phyloP scores from a whole-genome alignment of 2,329 filamentous ascomycete species.

The Drechslerella stenobrocha region DNA sequence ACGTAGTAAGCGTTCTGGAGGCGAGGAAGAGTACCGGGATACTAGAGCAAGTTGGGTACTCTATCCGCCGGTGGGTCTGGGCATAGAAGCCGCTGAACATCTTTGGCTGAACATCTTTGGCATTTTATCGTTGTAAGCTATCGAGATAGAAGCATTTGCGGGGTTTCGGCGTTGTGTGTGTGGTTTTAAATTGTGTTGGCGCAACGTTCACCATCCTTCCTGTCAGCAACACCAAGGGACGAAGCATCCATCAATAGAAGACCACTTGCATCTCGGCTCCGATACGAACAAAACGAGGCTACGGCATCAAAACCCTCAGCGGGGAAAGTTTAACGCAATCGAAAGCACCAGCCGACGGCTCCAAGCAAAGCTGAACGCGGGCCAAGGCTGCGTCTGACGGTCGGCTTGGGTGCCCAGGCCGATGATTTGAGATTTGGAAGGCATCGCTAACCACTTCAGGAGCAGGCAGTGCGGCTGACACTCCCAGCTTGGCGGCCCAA shows the following conservation, averaged over 20 bases:
- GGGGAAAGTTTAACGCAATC: slow-evolving; percentile 46
- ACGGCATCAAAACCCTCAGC: slow-evolving; percentile 17
- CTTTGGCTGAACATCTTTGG: too few species aligned
- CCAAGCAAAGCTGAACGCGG: slow-evolving; percentile 45
- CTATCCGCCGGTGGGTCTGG: slow-evolving; percentile 94
- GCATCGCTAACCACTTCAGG: slow-evolving; percentile 42
- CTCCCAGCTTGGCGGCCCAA: slow-evolving; percentile 30
- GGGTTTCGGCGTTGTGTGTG: slow-evolving; percentile 2
- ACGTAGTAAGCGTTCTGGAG: slow-evolving; percentile 81
- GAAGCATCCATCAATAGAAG: too few species aligned
- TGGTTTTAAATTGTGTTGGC: background rate
- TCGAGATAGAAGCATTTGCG: too few species aligned
- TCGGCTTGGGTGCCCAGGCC: slow-evolving; percentile 12
- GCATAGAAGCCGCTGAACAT: slow-evolving; percentile 47
- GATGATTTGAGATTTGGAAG: slow-evolving; percentile 44
- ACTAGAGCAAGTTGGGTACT: slow-evolving; percentile 83
- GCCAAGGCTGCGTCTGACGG: slow-evolving; percentile 42
- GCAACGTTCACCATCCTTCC: too few species aligned
- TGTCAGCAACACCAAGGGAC: too few species aligned
- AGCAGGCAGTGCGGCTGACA: slow-evolving; percentile 47
- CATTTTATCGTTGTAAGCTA: too few species aligned
- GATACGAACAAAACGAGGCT: slow-evolving; percentile 8
- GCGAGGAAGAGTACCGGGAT: slow-evolving; percentile 84
- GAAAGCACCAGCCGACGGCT: slow-evolving; percentile 27
- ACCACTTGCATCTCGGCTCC: slow-evolving; percentile 31